Evolutionary conservation across 352 stramenopile genomes (phyloP).

Genomic region (Phytophthora constricta): DNA sequence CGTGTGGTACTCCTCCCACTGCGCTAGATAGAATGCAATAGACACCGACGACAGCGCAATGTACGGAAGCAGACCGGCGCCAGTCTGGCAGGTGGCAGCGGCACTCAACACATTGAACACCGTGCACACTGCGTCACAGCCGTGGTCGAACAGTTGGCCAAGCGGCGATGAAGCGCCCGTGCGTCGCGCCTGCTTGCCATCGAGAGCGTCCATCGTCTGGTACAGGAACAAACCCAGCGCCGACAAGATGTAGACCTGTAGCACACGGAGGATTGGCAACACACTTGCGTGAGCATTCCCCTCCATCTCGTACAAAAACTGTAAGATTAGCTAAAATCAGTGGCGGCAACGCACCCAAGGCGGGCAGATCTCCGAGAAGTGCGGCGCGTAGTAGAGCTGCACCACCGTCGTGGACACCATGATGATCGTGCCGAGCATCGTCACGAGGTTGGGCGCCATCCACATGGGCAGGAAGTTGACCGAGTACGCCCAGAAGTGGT

Average conservation of each 20-base stretch:
- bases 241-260: slow-evolving; percentile 71
- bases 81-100: slow-evolving; percentile 65
- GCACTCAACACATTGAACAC: slow-evolving; percentile 84
- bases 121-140: slow-evolving; percentile 85
- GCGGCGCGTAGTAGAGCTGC: slow-evolving; percentile 78
- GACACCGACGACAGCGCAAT: slow-evolving; percentile 78
- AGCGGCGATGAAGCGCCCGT: slow-evolving; percentile 95
- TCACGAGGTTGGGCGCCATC: slow-evolving; percentile 93
- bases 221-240: slow-evolving; percentile 92
- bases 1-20: slow-evolving; percentile 92
- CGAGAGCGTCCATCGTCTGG: slow-evolving; percentile 98
- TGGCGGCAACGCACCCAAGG: slow-evolving; percentile 48
- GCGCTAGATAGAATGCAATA: slow-evolving; percentile 84
- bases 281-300: not conserved
- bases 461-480: slow-evolving; percentile 85
- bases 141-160: slow-evolving; percentile 99
- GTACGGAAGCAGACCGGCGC: slow-evolving; percentile 52
- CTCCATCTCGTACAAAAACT: not conserved
- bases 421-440: slow-evolving; percentile 82
- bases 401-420: slow-evolving; percentile 84
- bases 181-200: slow-evolving; percentile 98
- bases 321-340: not conserved
- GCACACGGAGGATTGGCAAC: not conserved
- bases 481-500: slow-evolving; percentile 88
- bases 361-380: slow-evolving; percentile 67